phyloP scores from a whole-genome alignment of 345 rosid genomes.

The Jatropha curcas region DNA sequence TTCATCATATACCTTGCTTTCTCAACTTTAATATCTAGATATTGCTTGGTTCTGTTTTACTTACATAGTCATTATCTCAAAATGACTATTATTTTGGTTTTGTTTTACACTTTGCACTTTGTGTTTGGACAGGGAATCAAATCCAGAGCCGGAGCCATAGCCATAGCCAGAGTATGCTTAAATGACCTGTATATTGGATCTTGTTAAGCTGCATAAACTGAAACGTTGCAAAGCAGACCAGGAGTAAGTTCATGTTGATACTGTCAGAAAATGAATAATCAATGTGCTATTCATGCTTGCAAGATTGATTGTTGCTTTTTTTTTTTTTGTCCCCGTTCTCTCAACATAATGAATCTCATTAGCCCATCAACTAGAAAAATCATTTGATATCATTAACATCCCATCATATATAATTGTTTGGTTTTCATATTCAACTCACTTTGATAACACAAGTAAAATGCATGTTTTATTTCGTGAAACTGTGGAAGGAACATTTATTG shows the following conservation, averaged over 20 bases:
- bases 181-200: not conserved
- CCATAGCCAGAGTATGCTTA: not conserved
- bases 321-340: no score
- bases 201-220: not conserved
- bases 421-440: no score
- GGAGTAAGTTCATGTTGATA: conserved; percentile 1
- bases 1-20: not conserved
- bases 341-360: not conserved
- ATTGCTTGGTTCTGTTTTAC: not conserved
- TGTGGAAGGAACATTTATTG: not conserved
- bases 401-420: no score
- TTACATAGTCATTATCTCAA: not conserved
- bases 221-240: not conserved
- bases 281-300: not conserved
- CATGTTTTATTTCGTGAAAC: not conserved
- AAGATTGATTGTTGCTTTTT: not conserved
- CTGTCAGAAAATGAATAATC: conserved; percentile 15
- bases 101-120: no score
- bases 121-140: conserved; percentile 6
- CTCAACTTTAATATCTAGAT: no score
- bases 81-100: not conserved
- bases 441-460: not conserved
- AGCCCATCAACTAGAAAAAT: not conserved
- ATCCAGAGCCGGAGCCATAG: not conserved
- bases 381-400: not conserved